These are phyloP conservation scores for Fallopia convolvulus DNA, from an alignment of 148 eudicot genomes.

Conservation along the genomic window DNA sequence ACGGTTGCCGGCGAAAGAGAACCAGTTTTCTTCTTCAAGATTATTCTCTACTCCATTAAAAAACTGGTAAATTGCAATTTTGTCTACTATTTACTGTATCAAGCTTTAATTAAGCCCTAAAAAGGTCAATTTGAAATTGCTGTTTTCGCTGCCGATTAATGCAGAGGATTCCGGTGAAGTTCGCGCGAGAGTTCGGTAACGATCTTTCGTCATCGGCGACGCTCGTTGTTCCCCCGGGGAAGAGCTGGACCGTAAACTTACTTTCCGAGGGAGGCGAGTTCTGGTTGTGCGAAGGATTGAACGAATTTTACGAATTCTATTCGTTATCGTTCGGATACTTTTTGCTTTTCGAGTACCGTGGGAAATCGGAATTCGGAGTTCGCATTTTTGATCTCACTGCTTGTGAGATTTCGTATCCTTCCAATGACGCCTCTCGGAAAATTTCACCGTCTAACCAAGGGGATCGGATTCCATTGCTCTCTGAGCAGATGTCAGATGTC, in stretches of 20 bases:
- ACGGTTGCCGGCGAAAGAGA: not conserved
- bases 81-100: not conserved
- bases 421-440: not conserved
- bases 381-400: conserved; percentile 28
- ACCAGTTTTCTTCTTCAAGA: conserved; percentile 3
- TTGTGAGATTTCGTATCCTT: conserved; percentile 35
- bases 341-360: conserved; percentile 35
- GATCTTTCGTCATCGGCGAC: conserved; percentile 23
- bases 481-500: not conserved
- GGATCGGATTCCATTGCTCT: not conserved
- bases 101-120: not conserved
- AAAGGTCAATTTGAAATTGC: not conserved
- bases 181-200: conserved; percentile 4
- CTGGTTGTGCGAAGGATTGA: conserved; percentile 40
- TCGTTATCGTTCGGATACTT: conserved; percentile 29
- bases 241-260: conserved; percentile 25
- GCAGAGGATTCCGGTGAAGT: not conserved
- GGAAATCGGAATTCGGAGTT: conserved; percentile 30
- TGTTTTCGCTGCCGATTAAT: not conserved
- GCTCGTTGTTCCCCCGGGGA: conserved; percentile 33
- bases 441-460: not conserved
- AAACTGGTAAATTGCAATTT: not conserved
- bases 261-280: conserved; percentile 19
- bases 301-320: conserved; percentile 28
- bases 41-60: not conserved